Conservation (phyloP, 768 basidiomycete species). For the Dictyophora rubrovolvata region DNA sequence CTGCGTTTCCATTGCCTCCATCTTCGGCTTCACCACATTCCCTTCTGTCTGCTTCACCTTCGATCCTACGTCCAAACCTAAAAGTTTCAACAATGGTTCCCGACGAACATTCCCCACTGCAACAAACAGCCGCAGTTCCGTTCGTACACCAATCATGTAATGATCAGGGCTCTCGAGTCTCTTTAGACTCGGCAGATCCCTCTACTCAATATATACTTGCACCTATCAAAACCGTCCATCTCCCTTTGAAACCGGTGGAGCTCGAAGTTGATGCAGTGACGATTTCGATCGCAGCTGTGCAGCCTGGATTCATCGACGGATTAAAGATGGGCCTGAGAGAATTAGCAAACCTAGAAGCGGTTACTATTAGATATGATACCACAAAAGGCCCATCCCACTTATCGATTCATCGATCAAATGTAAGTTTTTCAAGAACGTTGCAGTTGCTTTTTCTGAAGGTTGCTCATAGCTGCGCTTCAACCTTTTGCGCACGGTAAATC, state of each 20-base stretch:
- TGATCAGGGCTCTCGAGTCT: background rate
- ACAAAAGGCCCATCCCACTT: background rate
- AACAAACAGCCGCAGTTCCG: background rate
- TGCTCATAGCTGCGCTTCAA: background rate
- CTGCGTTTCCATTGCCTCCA: conserved; percentile 7
- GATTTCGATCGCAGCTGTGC: background rate
- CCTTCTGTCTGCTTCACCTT: background rate
- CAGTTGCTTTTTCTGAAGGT: background rate
- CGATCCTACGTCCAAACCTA: background rate
- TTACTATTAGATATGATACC: background rate
- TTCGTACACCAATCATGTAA: background rate
- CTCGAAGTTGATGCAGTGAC: background rate
- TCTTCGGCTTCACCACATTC: background rate
- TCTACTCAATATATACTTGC: background rate
- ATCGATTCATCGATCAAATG: background rate
- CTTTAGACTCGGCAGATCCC: background rate
- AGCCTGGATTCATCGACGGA: background rate
- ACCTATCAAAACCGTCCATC: background rate
- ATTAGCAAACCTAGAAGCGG: background rate
- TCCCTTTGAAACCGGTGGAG: background rate
- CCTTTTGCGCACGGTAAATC: background rate
- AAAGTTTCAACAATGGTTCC: background rate
- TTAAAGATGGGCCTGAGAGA: background rate
- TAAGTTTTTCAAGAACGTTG: background rate
- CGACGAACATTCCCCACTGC: background rate